phyloP scores from a whole-genome alignment of 148 eudicot genomes.

The Simmondsia chinensis region DNA sequence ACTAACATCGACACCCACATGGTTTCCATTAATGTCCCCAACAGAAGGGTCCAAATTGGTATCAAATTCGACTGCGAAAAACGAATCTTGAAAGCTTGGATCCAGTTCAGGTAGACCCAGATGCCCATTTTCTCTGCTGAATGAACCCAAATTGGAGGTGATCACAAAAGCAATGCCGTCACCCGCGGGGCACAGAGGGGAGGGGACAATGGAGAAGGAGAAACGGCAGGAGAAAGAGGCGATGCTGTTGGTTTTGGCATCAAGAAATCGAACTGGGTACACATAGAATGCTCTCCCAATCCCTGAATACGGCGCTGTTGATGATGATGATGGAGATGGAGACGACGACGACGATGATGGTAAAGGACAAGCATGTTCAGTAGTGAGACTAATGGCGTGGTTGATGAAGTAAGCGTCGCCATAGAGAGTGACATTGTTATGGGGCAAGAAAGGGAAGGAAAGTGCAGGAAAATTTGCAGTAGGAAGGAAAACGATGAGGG shows the following conservation, averaged over 20 bases:
- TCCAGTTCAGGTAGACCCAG: constrained; percentile 41
- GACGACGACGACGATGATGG: constrained; percentile 5
- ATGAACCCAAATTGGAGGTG: constrained; percentile 18
- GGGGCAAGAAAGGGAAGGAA: constrained; percentile 10
- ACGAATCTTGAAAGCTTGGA: constrained; percentile 21
- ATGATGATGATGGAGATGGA: constrained; percentile 7
- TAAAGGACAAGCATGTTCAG: constrained; percentile 10
- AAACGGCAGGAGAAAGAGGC: constrained; percentile 46
- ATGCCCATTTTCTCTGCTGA: constrained; percentile 15
- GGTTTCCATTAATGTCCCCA: constrained; percentile 38
- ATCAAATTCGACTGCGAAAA: constrained; percentile 52
- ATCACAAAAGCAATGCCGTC: constrained; percentile 63
- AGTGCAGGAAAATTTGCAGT: constrained; percentile 5
- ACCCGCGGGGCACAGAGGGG: constrained; percentile 35
- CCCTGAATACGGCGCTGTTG: constrained; percentile 4
- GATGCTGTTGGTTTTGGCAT: constrained; percentile 19
- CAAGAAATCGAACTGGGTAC: constrained; percentile 40
- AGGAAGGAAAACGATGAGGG: constrained; percentile 14
- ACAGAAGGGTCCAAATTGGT: constrained; percentile 29
- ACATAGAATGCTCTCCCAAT: constrained; percentile 39
- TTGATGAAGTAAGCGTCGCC: constrained; percentile 37
- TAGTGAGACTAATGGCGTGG: constrained; percentile 26
- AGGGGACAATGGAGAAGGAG: constrained; percentile 36
- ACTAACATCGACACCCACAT: constrained; percentile 39
- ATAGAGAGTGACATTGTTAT: constrained; percentile 33